Base-by-base conservation (phyloP, 768 basidiomycete genomes). In the Lactarius evosmus region DNA sequence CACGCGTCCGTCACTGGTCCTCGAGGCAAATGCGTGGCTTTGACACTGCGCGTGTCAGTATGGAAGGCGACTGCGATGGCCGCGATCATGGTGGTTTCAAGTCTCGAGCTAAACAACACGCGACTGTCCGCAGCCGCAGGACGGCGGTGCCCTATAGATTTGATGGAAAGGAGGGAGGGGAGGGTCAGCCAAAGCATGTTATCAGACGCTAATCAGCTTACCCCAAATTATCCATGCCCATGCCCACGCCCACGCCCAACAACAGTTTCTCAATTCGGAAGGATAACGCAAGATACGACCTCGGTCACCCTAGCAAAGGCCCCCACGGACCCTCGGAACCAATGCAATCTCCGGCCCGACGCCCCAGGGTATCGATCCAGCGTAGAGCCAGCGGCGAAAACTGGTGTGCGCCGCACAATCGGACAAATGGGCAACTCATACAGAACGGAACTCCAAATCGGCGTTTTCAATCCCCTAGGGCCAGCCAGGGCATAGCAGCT, bases 1-100 rank as follows among this genome's bases (percentile, higher is more conserved):
- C 59, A 61, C 59, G 64, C 46, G 46, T 51, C 49, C 51, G 59
- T 60, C 49, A 54, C 38, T 22, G 30, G 34, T 56, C 64, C 46
- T 58, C 30, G 60, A 65, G 64, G 64, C 55, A 51, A 61, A 61
- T 55, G 64, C 64, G 33, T 65, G 64, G 55, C 55, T 8, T 16
- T 36, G 19, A 52, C 59, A 41, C 51, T 60, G 56, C 59, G 55
- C 50, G 59, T 36, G 36, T 29, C 17, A 36, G 0, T 36, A 33
- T 19, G 32, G 19, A 46, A 36, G 41, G 29, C 46, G 32, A 53
- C n/a, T 29, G 9, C 44, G 59, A 54, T 46, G n/a, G 33, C 11
- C 22, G 56, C 30, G 52, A 33, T 30, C 49, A 25, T 30, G 53
- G 30, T 22, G 34, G 25, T 11, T 5, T 27, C 6, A 36, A 36